Conservation (phyloP, 345 rosid genomes). For the Citrus inodora region DNA sequence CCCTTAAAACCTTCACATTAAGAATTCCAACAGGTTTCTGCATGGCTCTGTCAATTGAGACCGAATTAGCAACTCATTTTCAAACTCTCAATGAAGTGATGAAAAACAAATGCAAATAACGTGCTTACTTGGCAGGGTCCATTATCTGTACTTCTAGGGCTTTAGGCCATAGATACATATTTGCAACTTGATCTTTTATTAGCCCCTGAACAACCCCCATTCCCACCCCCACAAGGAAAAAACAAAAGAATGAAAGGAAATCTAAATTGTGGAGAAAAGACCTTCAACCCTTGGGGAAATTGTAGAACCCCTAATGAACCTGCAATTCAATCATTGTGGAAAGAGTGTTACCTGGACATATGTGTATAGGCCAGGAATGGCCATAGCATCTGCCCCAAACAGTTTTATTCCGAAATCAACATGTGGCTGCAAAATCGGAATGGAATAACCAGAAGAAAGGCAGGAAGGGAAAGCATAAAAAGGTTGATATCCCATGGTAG, state of each 20-base stretch:
- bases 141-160: constrained; percentile 66
- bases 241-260: not conserved
- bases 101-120: constrained; percentile 1
- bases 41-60: constrained; percentile 45
- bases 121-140: constrained; percentile 72
- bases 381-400: constrained; percentile 89
- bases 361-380: constrained; percentile 85
- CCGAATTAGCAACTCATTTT: not conserved
- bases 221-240: not conserved
- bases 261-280: not conserved
- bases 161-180: constrained; percentile 98
- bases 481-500: not conserved
- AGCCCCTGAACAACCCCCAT: constrained; percentile 50
- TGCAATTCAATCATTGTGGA: not conserved
- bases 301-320: not conserved
- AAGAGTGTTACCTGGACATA: constrained; percentile 61
- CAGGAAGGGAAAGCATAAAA: not conserved
- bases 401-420: constrained; percentile 91
- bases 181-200: constrained; percentile 90
- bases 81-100: not conserved
- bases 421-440: constrained; percentile 64
- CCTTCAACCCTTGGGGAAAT: not conserved
- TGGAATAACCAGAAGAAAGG: not conserved
- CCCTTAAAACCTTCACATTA: constrained; percentile 64
- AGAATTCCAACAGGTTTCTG: constrained; percentile 87